Base-by-base conservation (phyloP, 176 grass and related monocot genomes). In the Oryza australiensis region DNA sequence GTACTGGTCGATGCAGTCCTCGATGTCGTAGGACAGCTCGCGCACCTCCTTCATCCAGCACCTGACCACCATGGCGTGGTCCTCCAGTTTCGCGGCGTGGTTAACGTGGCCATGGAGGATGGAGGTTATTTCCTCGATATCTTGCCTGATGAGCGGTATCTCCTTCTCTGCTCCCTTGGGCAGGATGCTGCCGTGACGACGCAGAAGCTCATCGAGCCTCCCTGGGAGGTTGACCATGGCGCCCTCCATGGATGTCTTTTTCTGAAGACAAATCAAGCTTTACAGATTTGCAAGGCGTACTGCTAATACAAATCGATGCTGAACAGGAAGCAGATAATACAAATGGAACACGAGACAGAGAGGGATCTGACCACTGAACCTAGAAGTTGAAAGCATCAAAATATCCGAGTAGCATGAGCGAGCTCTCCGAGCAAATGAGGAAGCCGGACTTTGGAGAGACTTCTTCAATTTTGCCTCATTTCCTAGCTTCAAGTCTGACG, bases 21-120 rank as follows among this genome's bases (percentile, higher is more conserved):
- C 85, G 12, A 81, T 62, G 38, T 86, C 78, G 0, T 86, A 86
- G 0, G 48, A 62, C 3, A 86, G 85, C 63, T 86, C 78, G 0
- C 85, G 85, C 15, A 75, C 64, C 85, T 87, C 85, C 37, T 81
- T 87, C 27, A 16, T 62, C 78, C 73, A 68, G 37, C 71, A 87
- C n/a, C 48, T 81, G 2, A 15, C 78, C 28, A 15, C 33, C 51
- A 69, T 45, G 32, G n/a, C 62, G 45, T 0, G 13, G 3, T 27
- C 46, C 20, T 75, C 16, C 20, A 12, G 13, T 3, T 66, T 16
- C 1, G 26, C 0, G 20, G 51, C 51, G 13, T 41, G 0, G 2
- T 5, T 5, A 7, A 9, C 6, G 0, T 66, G 62, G 12, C 8
- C 40, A 6, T 66, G 40, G 12, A 70, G 26, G 10, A 80, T 18